A percentile compares a stretch with the other conserved stretches of the same genome.
Evolutionary conservation across 176 grass and related monocot species (phyloP).

Genomic region (Phoenix roebelenii): DNA sequence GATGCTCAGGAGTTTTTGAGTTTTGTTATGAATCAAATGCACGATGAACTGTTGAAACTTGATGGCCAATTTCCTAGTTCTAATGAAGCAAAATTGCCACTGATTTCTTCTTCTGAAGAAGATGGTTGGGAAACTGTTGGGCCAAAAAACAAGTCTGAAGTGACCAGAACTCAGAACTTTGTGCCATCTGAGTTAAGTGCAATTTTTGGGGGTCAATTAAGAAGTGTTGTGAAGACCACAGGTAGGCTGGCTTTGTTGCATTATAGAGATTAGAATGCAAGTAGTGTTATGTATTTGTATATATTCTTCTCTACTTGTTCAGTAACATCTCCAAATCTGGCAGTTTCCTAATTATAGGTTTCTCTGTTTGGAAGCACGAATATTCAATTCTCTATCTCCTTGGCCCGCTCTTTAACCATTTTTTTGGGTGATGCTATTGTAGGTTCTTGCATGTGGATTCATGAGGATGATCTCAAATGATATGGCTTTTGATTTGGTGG

Average conservation of each 20-base stretch:
- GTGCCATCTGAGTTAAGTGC: slow-evolving; percentile 71
- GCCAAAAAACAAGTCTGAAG: slow-evolving; percentile 81
- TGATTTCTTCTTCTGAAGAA: slow-evolving; percentile 55
- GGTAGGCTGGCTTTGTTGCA: slow-evolving; percentile 31
- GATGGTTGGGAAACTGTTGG: slow-evolving; percentile 99
- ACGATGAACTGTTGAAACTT: slow-evolving; percentile 86
- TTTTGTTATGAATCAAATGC: slow-evolving; percentile 93
- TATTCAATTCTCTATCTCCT: no score
- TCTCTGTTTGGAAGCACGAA: no score
- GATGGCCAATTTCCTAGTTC: slow-evolving; percentile 40
- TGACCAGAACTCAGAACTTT: slow-evolving; percentile 87
- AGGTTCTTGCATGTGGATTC: no score
- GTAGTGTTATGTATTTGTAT: not conserved
- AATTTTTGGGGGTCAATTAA: slow-evolving; percentile 93
- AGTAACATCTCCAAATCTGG: no score
- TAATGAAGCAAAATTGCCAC: slow-evolving; percentile 34
- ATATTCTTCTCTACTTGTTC: not conserved
- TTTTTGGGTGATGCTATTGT: no score
- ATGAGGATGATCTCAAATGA: no score
- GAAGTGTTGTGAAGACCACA: slow-evolving; percentile 75
- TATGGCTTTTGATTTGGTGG: no score
- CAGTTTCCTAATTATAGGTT: no score
- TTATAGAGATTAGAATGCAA: not conserved
- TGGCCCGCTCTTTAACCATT: no score
- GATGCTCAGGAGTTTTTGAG: slow-evolving; percentile 96